These are phyloP conservation scores for Clitopilus passeckerianus DNA, from an alignment of 768 basidiomycete species.

Conservation along the genomic window DNA sequence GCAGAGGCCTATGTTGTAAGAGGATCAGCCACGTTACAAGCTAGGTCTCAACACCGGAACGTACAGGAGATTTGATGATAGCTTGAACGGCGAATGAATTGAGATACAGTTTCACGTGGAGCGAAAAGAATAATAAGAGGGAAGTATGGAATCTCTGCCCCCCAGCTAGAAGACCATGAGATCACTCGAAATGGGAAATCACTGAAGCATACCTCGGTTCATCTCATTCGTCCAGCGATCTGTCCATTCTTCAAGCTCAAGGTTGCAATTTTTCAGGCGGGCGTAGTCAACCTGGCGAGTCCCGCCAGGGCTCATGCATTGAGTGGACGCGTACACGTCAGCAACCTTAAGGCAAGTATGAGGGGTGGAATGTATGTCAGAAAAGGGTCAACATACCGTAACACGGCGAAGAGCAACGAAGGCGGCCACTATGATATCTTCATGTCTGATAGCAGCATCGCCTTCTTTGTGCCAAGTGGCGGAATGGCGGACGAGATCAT, in stretches of 20 bases:
- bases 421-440: slow-evolving; percentile 77
- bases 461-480: slow-evolving; percentile 66
- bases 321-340: slow-evolving; percentile 44
- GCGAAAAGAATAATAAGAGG: slow-evolving; percentile 70
- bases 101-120: slow-evolving; percentile 76
- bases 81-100: slow-evolving; percentile 80
- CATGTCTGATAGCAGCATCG: slow-evolving; percentile 52
- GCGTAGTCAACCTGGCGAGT: slow-evolving; percentile 67
- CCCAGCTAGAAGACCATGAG: slow-evolving; percentile 37
- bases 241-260: slow-evolving; percentile 68
- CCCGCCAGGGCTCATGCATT: slow-evolving; percentile 40
- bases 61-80: slow-evolving; percentile 50
- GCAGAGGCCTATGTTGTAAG: slow-evolving; percentile 17
- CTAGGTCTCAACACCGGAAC: slow-evolving; percentile 1
- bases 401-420: slow-evolving; percentile 76
- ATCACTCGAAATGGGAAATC: slow-evolving; percentile 2
- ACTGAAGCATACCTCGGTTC: slow-evolving; percentile 40
- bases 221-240: slow-evolving; percentile 71
- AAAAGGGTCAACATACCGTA: slow-evolving; percentile 47
- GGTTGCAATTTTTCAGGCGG: slow-evolving; percentile 67
- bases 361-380: neutral
- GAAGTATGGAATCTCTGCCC: slow-evolving; percentile 75
- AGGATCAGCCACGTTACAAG: slow-evolving; percentile 36
- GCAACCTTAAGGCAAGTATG: slow-evolving; percentile 47
- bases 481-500: slow-evolving; percentile 70